Evolutionary conservation across 768 basidiomycete genomes (phyloP).

Genomic region (Leccinum incarnatum): DNA sequence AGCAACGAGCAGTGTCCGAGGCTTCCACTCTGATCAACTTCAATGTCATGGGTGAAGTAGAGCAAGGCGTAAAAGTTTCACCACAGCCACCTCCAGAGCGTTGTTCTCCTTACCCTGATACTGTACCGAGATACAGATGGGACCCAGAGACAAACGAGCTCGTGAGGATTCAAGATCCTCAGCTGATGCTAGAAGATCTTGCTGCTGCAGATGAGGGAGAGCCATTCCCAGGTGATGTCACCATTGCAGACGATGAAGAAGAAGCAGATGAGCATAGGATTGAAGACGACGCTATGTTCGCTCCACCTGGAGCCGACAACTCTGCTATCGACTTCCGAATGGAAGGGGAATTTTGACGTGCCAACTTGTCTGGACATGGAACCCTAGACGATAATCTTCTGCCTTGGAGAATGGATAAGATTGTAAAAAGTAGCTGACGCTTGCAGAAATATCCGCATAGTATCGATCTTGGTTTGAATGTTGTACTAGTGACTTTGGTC

Average conservation of each 20-base stretch:
- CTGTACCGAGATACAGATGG: slow-evolving; percentile 13
- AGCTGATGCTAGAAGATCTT: neutral
- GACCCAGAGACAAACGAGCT: neutral
- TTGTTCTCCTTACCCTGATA: neutral
- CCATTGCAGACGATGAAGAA: neutral
- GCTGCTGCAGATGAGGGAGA: neutral
- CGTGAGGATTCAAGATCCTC: neutral
- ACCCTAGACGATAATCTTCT: neutral
- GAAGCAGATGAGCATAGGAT: neutral
- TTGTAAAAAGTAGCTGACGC: no score
- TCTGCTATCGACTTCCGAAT: neutral
- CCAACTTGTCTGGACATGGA: neutral
- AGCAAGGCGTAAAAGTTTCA: neutral
- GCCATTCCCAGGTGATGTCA: neutral
- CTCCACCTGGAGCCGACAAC: slow-evolving; percentile 1
- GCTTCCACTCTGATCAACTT: neutral
- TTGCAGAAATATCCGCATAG: neutral
- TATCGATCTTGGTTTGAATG: no score
- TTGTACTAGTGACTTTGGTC: neutral
- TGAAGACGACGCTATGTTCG: slow-evolving; percentile 18
- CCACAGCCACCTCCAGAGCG: neutral
- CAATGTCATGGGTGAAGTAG: neutral
- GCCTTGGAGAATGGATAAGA: neutral
- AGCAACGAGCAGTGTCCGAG: neutral
- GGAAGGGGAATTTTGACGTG: slow-evolving; percentile 1